Percentiles rank a stretch among this genome's conserved stretches.
phyloP scores from a whole-genome alignment of 2,329 filamentous ascomycete genomes.

The Escovopsis sp. region DNA sequence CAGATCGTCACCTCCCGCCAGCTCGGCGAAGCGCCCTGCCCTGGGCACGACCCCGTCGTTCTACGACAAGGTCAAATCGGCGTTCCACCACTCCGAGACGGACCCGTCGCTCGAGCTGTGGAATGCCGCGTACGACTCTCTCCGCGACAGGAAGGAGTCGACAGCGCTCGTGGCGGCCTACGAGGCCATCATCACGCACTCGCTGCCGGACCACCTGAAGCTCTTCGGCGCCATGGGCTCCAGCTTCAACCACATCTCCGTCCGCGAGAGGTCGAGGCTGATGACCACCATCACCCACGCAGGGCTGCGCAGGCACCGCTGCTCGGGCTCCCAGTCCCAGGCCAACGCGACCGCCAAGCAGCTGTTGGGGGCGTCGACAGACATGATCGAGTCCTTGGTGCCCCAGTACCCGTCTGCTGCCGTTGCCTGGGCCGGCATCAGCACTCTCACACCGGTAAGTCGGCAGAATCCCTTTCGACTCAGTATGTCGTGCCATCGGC shows the following conservation, averaged over 20 bases:
- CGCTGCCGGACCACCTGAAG: conserved; percentile 18
- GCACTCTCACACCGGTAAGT: conserved; percentile 21
- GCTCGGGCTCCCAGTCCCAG: conserved; percentile 11
- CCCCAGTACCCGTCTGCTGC: conserved; percentile 14
- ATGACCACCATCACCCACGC: conserved; percentile 16
- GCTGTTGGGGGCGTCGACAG: conserved; percentile 14
- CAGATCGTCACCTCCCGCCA: too few relatives aligned
- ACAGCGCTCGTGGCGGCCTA: conserved; percentile 19
- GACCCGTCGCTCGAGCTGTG: conserved; percentile 15
- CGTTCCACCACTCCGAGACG: not conserved
- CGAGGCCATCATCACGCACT: conserved; percentile 20
- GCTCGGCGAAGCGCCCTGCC: too few relatives aligned
- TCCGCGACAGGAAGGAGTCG: conserved; percentile 15
- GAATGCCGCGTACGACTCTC: conserved; percentile 19
- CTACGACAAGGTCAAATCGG: not conserved
- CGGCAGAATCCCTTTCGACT: not conserved
- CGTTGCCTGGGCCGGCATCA: conserved; percentile 21
- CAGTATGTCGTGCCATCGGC: not conserved
- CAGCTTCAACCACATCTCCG: conserved; percentile 9
- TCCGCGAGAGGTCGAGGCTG: conserved; percentile 14
- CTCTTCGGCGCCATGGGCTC: conserved; percentile 13
- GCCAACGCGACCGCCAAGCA: conserved; percentile 14
- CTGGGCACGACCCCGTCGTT: not conserved
- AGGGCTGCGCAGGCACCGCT: conserved; percentile 15
- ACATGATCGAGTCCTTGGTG: conserved; percentile 13